Base-by-base conservation (phyloP, 2,329 filamentous ascomycete genomes). In the Colletotrichum trifolii region DNA sequence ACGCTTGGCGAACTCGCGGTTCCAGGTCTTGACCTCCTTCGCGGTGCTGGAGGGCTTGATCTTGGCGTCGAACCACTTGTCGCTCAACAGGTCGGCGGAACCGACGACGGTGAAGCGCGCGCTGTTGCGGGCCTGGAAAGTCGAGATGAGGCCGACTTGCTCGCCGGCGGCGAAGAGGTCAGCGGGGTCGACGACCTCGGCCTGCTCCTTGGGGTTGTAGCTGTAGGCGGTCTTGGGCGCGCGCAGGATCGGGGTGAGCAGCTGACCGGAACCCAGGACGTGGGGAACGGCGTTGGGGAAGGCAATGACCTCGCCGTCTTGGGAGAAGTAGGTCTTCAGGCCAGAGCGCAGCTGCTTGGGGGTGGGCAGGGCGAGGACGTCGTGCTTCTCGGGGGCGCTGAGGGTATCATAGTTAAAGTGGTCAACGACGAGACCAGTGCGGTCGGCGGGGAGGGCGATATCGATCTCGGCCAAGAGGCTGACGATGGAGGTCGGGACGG, bases 141-240 rank as follows among this genome's bases (percentile, higher is more conserved):
- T 86, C 12, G 94, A 93, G n/a, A 97, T 88, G 25, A 99, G 84
- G 47, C 89, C 87, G 68, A 99, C 83, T 82, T 99, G 96, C 72
- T 85, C 83, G 52, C 96, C 96, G 59, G 90, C 90, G 35, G 91
- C 94, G 74, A 96, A 97, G 50, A 93, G 85, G 67, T 97, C 94
- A 70, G 96, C 93, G 3, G 81, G 73, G 45, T 83, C 81, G 33
- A 93, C 83, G 6, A 80, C 79, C 52, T 88, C 87, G 45, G 82
- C 77, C 73, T 97, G 92, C 68, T 97, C 94, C 84, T 96, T 96
- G 59, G 93, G 90, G 79, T 96, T 95, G 85, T 97, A 97, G 78
- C 89, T 92, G 83, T 99, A 99, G 67, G 94, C 92, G 9, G 94
- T 97, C 70, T 85, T 82, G 17, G 93, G 91, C 49, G 94, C 95